Base-by-base conservation (phyloP, 495 filamentous ascomycete genomes). In the Penicillium maclennaniae region DNA sequence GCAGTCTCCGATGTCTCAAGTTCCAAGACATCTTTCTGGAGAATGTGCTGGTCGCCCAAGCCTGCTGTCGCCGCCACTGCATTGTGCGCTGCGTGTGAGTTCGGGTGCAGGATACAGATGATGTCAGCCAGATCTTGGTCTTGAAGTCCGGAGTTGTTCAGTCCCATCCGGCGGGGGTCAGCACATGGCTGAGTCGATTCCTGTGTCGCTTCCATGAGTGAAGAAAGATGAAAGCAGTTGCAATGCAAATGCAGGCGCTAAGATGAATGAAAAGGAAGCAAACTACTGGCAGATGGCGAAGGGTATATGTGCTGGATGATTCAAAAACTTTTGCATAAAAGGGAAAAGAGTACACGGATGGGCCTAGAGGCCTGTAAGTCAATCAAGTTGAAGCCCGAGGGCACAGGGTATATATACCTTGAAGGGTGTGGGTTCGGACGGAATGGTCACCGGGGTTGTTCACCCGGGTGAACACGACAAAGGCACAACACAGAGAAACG, bases 91-190 rank as follows among this genome's bases (percentile, higher is more conserved):
- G 79, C 75, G 37, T 80, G 77, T 0, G 91, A 88, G 45, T 80
- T 81, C 2, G 93, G 92, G 52, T 93, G 83, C 4, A 98, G 79
- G 43, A 96, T 86, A 69, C 89, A 95, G 45, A 97, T 81, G 54
- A 97, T 88, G 59, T 96, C 92, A 26, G 88, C 77, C 26, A 91
- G 78, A 60, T 96, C 92, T 53, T 89, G 73, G 39, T 90, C 87
- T 44, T 79, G 85, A 12, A 93, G 79, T 23, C 87, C 88, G 19
- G 91, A 92, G 56, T 83, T 85, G 60, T 87, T 84, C 55, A 84
- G 73, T 15, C 89, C 90, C 49, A 85, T 66, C 17, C 90, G 83
- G 42, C 90, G 82, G 38, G 90, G 88, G 67, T 95, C 92, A 49
- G 87, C 70, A 50, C 86, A 82, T 59, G 81, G 85, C 63, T 97